A percentile compares a stretch with the other conserved stretches of the same genome.
Evolutionary conservation across 2,329 filamentous ascomycete genomes (phyloP).

Genomic region (Colletotrichum tropicale): DNA sequence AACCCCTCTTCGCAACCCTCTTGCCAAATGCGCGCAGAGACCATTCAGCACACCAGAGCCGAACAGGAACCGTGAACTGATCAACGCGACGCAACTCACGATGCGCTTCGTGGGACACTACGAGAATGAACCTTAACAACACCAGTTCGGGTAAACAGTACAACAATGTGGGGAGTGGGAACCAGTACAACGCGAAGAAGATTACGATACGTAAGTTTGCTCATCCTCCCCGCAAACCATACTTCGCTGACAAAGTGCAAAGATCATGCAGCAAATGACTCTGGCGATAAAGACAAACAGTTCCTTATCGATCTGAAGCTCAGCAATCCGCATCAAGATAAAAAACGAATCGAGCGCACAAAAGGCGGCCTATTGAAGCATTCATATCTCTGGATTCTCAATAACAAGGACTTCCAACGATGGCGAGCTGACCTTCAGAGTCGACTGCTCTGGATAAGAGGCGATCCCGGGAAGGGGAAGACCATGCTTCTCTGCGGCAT

Average conservation of each 20-base stretch:
- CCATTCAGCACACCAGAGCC: background rate
- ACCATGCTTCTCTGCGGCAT: constrained; percentile 46
- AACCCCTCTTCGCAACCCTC: fast-evolving
- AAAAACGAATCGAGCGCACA: constrained; percentile 34
- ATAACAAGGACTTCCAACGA: constrained; percentile 24
- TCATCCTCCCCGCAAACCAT: fast-evolving
- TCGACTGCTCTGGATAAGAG: constrained; percentile 41
- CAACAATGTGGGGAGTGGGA: background rate
- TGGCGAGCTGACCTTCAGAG: constrained; percentile 25
- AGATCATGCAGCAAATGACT: fast-evolving
- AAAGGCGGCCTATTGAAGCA: constrained; percentile 37
- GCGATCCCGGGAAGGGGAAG: constrained; percentile 46
- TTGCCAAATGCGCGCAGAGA: background rate
- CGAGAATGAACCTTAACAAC: background rate
- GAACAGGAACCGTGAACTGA: fast-evolving
- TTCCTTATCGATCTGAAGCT: background rate
- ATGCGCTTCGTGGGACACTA: background rate
- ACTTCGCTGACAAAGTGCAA: background rate
- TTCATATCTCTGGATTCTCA: constrained; percentile 40
- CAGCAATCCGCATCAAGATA: constrained; percentile 37
- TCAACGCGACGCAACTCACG: background rate
- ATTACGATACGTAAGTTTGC: background rate
- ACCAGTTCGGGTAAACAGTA: background rate
- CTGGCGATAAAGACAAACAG: background rate
- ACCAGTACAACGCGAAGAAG: background rate